These are phyloP conservation scores for Mycena polygramma DNA, from an alignment of 768 basidiomycete species.

Conservation along the genomic window DNA sequence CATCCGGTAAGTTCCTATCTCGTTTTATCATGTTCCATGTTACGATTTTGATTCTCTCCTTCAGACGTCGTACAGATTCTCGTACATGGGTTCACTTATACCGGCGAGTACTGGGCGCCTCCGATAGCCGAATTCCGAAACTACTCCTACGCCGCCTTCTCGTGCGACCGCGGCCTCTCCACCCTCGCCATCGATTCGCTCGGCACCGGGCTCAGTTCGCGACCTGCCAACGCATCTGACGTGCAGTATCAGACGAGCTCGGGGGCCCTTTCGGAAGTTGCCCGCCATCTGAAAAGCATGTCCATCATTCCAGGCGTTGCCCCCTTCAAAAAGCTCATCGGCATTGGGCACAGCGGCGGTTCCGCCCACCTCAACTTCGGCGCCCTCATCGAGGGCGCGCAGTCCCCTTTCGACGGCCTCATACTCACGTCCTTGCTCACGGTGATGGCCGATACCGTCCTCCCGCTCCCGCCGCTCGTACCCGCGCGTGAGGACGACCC, in stretches of 20 bases:
- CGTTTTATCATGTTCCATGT: not conserved
- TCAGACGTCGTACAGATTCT: not conserved
- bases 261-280: not conserved
- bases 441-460: not conserved
- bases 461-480: not conserved
- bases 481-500: not conserved
- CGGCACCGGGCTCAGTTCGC: constrained; percentile 7
- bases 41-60: not conserved
- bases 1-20: not conserved
- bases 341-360: not conserved
- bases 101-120: constrained; percentile 17
- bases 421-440: not conserved
- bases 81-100: not conserved
- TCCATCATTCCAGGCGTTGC: not conserved
- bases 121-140: constrained; percentile 10
- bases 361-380: too few species aligned
- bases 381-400: not conserved
- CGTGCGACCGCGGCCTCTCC: constrained; percentile 7
- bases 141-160: constrained; percentile 16
- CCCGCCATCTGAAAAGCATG: not conserved
- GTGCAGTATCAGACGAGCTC: constrained; percentile 10
- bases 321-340: not conserved
- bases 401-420: not conserved
- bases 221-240: constrained; percentile 5
- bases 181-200: constrained; percentile 13